These are phyloP conservation scores for Lasiodiplodia sp. DNA, from an alignment of 2,329 filamentous ascomycete species.

Conservation along the genomic window DNA sequence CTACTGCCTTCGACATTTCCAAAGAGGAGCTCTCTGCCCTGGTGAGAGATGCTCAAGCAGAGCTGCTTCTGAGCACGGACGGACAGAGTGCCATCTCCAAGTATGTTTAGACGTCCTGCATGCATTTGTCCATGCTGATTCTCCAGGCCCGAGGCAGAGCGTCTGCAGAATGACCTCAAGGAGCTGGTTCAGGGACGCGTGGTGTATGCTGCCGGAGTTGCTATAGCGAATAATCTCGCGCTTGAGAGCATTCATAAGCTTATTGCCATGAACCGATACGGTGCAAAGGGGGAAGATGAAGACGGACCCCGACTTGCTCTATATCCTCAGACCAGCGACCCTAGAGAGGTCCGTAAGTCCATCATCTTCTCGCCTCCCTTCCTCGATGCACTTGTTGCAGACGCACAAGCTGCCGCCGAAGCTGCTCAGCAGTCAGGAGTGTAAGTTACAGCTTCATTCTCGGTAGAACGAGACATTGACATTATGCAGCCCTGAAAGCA, in stretches of 20 bases:
- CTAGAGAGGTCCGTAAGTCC: conserved; percentile 13
- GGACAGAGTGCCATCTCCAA: conserved; percentile 38
- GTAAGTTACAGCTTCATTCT: neutral
- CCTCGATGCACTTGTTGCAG: neutral
- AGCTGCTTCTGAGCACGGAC: conserved; percentile 38
- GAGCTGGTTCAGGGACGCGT: conserved; percentile 10
- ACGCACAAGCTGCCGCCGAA: neutral
- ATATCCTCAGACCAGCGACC: conserved; percentile 7
- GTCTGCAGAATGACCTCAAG: conserved; percentile 14
- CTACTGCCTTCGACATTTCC: conserved; percentile 1
- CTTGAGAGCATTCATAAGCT: conserved; percentile 37
- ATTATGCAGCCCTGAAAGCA: conserved; percentile 2
- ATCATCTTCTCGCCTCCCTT: conserved; percentile 24
- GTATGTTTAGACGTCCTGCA: conserved; percentile 24
- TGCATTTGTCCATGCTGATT: neutral
- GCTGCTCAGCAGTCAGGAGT: conserved; percentile 2
- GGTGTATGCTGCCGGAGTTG: conserved; percentile 22
- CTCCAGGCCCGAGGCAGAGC: conserved; percentile 8
- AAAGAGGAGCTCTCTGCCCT: conserved; percentile 16
- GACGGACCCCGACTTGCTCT: conserved; percentile 2
- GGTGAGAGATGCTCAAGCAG: neutral
- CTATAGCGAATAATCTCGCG: conserved; percentile 36
- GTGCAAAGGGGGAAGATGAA: conserved; percentile 18
- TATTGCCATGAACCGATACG: conserved; percentile 28
- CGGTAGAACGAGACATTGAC: neutral